Evolutionary conservation across 169 alveolate species (phyloP), one percentile per base, ranked within the genome.

Genomic region (Eimeria maxima): DNA sequence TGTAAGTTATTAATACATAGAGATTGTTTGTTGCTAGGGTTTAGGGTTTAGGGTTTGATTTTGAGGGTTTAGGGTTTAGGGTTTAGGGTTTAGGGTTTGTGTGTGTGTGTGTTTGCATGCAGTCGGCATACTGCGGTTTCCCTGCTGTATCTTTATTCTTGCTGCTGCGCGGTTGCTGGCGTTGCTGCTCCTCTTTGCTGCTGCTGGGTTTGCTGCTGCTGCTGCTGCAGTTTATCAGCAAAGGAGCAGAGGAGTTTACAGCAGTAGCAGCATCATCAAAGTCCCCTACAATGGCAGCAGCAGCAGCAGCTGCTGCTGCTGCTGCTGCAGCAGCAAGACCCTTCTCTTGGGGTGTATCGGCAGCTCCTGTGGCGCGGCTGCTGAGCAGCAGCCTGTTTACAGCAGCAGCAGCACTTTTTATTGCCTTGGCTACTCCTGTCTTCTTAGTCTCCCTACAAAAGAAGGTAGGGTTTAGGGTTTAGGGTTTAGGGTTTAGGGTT

Each of bases 61-160:
- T 5, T 5, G 5, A 57, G 10, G 22, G n/a, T 57, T 14, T 57
- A 57, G 67, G 67, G 67, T 57, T 57, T 57, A 57, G 67, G 67
- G 67, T 57, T 57, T 57, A 57, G 67, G 67, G 67, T 57, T 57
- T 57, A 57, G 67, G 67, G 67, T 71, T 27, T 67, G 78, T 67
- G 60, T 50, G 57, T 50, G 57, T 50, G 57, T 50, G 18, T 50
- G 81, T 71, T 27, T 71, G 57, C 57, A 50, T 38, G 42, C 81
- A 71, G 81, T 27, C 81, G 13, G 81, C 81, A 18, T 71, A 71
- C 81, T 71, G 81, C 81, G 81, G 81, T 45, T 71, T 71, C 47
- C 81, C 81, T 7, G 27, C 47, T 7, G 42, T 27, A 10, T 71
- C 81, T 3, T n/a, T 71, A 45, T 29, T 71, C 27, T 8, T 71